These are phyloP conservation scores for Penicillium frequentans DNA, from an alignment of 2,329 filamentous ascomycete species.

Conservation along the genomic window DNA sequence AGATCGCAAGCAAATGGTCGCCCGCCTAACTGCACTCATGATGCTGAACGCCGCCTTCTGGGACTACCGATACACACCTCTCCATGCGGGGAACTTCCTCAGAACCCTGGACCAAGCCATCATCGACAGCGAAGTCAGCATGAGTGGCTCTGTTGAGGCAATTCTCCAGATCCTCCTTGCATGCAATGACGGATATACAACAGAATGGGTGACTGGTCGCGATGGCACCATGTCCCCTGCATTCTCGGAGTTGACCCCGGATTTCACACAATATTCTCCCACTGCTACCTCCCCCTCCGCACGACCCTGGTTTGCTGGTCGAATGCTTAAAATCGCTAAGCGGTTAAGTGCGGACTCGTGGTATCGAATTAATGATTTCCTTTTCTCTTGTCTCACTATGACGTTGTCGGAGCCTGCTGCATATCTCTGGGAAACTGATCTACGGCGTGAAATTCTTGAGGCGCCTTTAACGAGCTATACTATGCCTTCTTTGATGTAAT, in stretches of 20 bases:
- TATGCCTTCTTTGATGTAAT: conserved; percentile 24
- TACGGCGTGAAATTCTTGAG: conserved; percentile 38
- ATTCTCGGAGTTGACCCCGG: conserved; percentile 8
- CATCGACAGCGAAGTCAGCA: conserved; percentile 35
- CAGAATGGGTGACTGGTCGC: neutral
- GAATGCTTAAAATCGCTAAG: conserved; percentile 43
- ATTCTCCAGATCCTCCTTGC: conserved; percentile 40
- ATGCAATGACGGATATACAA: conserved; percentile 29
- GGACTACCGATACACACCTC: conserved; percentile 38
- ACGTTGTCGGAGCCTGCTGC: conserved; percentile 22
- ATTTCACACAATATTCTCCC: conserved; percentile 31
- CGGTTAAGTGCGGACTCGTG: conserved; percentile 34
- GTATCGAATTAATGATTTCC: conserved; percentile 36
- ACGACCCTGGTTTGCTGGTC: conserved; percentile 41
- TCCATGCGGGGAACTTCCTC: conserved; percentile 34
- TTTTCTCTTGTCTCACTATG: conserved; percentile 38
- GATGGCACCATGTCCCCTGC: neutral
- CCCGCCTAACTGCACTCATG: conserved; percentile 36
- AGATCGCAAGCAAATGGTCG: conserved; percentile 41
- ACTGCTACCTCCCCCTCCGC: conserved; percentile 25
- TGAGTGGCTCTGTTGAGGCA: conserved; percentile 40
- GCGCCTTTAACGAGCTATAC: conserved; percentile 38
- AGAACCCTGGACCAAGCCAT: conserved; percentile 31
- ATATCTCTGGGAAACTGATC: conserved; percentile 30
- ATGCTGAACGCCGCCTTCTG: conserved; percentile 42